These are phyloP conservation scores for Trifolium fragiferum DNA, from an alignment of 306 rosid species.

Conservation along the genomic window DNA sequence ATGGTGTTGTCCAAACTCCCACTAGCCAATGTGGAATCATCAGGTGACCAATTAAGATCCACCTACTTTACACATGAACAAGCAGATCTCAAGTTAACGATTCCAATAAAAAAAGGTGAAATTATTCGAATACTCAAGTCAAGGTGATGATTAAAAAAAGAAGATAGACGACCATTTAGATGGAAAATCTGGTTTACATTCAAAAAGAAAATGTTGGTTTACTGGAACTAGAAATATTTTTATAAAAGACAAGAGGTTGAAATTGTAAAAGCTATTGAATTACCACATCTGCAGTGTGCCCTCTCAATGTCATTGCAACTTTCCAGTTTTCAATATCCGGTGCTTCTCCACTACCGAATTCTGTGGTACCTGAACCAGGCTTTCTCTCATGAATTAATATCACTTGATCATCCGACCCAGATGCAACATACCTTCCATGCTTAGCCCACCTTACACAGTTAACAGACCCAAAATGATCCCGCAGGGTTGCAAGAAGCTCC, in stretches of 20 bases:
- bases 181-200: constrained; percentile 17
- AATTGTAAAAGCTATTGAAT: constrained; percentile 56
- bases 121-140: constrained; percentile 4
- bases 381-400: constrained; percentile 94
- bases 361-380: constrained; percentile 99
- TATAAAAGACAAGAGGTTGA: constrained; percentile 12
- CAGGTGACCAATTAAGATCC: constrained; percentile 99
- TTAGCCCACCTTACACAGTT: constrained; percentile 99
- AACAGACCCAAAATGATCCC: constrained; percentile 99
- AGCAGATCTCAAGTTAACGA: constrained; percentile 61
- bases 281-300: constrained; percentile 99
- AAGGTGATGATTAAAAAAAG: constrained; percentile 6
- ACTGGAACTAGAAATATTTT: constrained; percentile 23
- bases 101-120: constrained; percentile 33
- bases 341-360: constrained; percentile 98
- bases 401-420: constrained; percentile 97
- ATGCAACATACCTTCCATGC: constrained; percentile 89
- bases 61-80: constrained; percentile 97
- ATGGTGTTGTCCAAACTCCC: constrained; percentile 96
- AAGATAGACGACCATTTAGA: constrained; percentile 8
- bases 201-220: constrained; percentile 26
- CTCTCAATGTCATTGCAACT: constrained; percentile 94
- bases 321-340: constrained; percentile 99
- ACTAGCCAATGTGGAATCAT: constrained; percentile 93
- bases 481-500: constrained; percentile 95